phyloP scores from a whole-genome alignment of 163 green algal species.

The Chlorella variabilis region DNA sequence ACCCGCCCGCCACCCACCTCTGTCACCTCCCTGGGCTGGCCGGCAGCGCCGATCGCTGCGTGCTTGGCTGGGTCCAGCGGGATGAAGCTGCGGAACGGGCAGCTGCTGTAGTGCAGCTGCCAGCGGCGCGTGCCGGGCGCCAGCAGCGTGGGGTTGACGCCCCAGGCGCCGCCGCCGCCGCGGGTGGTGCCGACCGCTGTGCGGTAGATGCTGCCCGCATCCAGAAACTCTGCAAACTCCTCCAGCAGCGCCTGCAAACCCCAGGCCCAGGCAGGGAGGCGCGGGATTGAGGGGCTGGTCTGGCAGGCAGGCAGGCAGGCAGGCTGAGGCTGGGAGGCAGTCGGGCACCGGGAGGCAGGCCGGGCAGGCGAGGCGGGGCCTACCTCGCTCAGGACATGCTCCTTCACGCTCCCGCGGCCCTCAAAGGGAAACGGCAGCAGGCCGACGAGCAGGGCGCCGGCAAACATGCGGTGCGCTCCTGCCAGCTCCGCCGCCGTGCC shows the following conservation, averaged over 20 bases:
- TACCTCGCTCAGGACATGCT: no score
- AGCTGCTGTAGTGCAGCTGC: background rate
- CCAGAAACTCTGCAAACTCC: background rate
- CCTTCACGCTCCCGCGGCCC: no score
- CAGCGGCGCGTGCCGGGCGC: background rate
- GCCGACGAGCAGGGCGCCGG: background rate
- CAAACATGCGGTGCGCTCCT: background rate
- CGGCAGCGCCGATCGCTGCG: background rate
- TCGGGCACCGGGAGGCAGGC: no score
- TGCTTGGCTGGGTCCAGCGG: conserved; percentile 7
- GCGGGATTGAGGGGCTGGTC: no score
- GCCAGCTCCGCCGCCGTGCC: background rate
- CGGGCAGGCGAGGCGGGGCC: no score
- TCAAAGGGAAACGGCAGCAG: background rate
- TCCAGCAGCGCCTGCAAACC: background rate
- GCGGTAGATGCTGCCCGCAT: conserved; percentile 14
- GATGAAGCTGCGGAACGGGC: background rate
- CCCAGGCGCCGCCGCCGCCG: background rate
- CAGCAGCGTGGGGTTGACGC: conserved; percentile 17
- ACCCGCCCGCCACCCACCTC: background rate
- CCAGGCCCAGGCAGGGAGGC: no score
- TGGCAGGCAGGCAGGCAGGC: no score
- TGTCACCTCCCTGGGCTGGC: background rate
- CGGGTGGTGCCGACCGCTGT: background rate
- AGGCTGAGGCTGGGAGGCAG: no score